Evolutionary conservation across 2,329 filamentous ascomycete species (phyloP).

Genomic region (Fusarium subglutinans): DNA sequence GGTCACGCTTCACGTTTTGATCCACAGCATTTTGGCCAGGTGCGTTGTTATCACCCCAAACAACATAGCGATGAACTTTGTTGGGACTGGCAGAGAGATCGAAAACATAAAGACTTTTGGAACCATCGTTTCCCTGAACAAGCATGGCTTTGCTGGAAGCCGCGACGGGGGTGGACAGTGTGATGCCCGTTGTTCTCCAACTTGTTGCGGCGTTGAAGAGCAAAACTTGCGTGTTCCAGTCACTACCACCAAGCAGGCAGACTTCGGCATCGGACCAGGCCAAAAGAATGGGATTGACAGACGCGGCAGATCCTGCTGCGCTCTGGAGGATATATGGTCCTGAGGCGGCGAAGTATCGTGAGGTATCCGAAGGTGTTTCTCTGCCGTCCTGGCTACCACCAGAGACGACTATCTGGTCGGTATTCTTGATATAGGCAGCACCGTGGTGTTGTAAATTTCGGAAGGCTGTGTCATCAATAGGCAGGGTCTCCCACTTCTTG

Average conservation of each 20-base stretch:
- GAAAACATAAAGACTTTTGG: slow-evolving; percentile 82
- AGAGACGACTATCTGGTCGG: slow-evolving; percentile 80
- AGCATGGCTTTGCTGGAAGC: slow-evolving; percentile 69
- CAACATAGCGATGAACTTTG: slow-evolving; percentile 72
- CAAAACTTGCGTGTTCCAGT: slow-evolving; percentile 71
- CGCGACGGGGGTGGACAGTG: slow-evolving; percentile 67
- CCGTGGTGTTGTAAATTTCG: slow-evolving; percentile 77
- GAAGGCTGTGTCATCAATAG: slow-evolving; percentile 46
- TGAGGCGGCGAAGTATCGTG: slow-evolving; percentile 75
- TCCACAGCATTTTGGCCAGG: slow-evolving; percentile 59
- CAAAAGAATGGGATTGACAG: slow-evolving; percentile 75
- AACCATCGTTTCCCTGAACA: slow-evolving; percentile 77
- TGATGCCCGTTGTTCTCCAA: slow-evolving; percentile 72
- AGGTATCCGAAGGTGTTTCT: slow-evolving; percentile 70
- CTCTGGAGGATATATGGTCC: slow-evolving; percentile 71
- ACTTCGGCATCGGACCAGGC: slow-evolving; percentile 77
- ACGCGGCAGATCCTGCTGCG: slow-evolving; percentile 66
- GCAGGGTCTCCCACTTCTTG: slow-evolving; percentile 61
- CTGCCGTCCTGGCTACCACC: slow-evolving; percentile 75
- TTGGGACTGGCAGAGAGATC: slow-evolving; percentile 81
- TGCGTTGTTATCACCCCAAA: slow-evolving; percentile 69
- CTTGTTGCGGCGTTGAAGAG: slow-evolving; percentile 70
- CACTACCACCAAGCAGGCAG: slow-evolving; percentile 76
- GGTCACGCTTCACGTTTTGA: slow-evolving; percentile 48
- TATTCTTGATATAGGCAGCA: slow-evolving; percentile 76